Evolutionary conservation across 2,329 filamentous ascomycete species (phyloP).

Genomic region (Thielaviopsis musarum): DNA sequence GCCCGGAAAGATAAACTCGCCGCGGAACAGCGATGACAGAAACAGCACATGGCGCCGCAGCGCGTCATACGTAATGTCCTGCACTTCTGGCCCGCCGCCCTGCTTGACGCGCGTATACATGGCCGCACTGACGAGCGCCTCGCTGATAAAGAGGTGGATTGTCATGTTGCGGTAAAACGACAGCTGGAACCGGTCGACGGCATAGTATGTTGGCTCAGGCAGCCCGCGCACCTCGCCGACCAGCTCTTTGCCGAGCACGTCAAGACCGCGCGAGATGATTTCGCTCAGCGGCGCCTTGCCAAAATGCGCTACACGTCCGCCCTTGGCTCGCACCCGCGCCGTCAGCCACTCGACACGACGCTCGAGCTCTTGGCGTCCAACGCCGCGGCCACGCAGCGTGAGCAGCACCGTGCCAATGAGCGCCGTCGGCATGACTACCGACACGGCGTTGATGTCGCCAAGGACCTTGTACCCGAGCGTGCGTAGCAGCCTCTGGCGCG

Average conservation of each 20-base stretch:
- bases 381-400: constrained; percentile 78
- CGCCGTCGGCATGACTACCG: constrained; percentile 95
- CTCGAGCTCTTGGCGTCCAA: constrained; percentile 72
- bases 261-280: constrained; percentile 77
- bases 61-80: constrained; percentile 60
- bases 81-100: constrained; percentile 67
- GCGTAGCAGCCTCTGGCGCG: constrained; percentile 58
- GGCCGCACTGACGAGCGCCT: constrained; percentile 74
- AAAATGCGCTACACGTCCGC: constrained; percentile 87
- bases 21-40: constrained; percentile 81
- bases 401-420: constrained; percentile 86
- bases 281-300: constrained; percentile 60
- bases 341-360: constrained; percentile 84
- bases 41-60: constrained; percentile 71
- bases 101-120: constrained; percentile 86
- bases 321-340: constrained; percentile 64
- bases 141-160: constrained; percentile 91
- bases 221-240: constrained; percentile 66
- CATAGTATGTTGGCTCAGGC: constrained; percentile 83
- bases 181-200: constrained; percentile 88
- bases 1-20: constrained; percentile 91
- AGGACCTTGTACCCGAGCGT: constrained; percentile 86
- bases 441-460: constrained; percentile 86
- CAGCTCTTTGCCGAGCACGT: constrained; percentile 77
- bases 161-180: constrained; percentile 99